phyloP scores from a whole-genome alignment of 1,284 basidiomycete species.

The Leccinum solheimii region DNA sequence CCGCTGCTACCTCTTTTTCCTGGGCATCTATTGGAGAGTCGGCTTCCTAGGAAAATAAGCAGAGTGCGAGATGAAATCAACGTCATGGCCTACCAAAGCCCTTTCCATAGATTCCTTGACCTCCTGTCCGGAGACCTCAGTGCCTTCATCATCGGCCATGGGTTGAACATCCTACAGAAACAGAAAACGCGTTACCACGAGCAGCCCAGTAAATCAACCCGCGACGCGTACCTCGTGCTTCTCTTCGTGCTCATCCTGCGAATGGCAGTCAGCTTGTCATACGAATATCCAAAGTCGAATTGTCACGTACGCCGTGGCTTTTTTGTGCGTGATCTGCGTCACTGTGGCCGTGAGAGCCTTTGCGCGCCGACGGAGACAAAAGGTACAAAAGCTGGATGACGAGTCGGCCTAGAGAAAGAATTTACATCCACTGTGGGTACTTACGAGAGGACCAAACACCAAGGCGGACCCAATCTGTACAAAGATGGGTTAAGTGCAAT shows the following conservation, averaged over 20 bases:
- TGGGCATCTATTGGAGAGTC: slow-evolving; percentile 38
- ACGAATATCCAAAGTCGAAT: not conserved
- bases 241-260: slow-evolving; percentile 17
- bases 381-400: slow-evolving; percentile 32
- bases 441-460: slow-evolving; percentile 34
- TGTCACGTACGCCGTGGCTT: slow-evolving; percentile 25
- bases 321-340: slow-evolving; percentile 22
- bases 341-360: slow-evolving; percentile 22
- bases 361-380: slow-evolving; percentile 32
- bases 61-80: not conserved
- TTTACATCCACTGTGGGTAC: slow-evolving; percentile 1
- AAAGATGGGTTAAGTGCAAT: not conserved
- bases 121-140: slow-evolving; percentile 35
- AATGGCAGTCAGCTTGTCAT: slow-evolving; percentile 16
- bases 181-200: slow-evolving; percentile 2
- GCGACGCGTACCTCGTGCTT: slow-evolving; percentile 16
- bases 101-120: slow-evolving; percentile 37
- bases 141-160: slow-evolving; percentile 36
- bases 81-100: slow-evolving; percentile 32
- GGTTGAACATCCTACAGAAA: slow-evolving; percentile 18
- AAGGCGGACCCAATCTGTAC: slow-evolving; percentile 34
- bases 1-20: slow-evolving; percentile 23
- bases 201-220: not conserved
- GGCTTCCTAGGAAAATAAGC: slow-evolving; percentile 23
- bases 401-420: not conserved